Base-by-base conservation (phyloP, 2,329 filamentous ascomycete genomes). In the Calycina marina region DNA sequence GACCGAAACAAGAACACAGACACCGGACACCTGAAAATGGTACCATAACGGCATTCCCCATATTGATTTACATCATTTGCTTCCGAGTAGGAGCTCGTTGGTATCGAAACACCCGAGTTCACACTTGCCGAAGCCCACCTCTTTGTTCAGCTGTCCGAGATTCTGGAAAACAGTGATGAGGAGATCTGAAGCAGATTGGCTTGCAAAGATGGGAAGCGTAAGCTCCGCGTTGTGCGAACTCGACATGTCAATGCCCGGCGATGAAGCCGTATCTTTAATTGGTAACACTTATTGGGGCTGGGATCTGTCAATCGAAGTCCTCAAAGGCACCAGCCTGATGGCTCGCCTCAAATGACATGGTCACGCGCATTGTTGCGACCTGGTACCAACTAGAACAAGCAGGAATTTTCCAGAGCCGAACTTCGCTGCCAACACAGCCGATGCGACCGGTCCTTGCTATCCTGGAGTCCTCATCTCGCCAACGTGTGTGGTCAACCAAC, bases 211-310 rank as follows among this genome's bases (percentile, higher is more conserved):
- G 34, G 63, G 64, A 0, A 70, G 70, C 1, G 63, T 77, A 0
- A 62, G 60, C 1, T 72, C 69, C 16, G 69, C 72, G 0, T 54
- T 77, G 26, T 63, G 67, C 13, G 76, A 76, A 0, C 56, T 80
- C 2, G 76, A 81, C 40, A 77, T 81, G 73, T 62, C 65, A 4
- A 80, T 80, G 76, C 75, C 76, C 0, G 73, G 73, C 4, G 71
- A 75, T 39, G 65, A 45, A 9, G 33, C 50, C 14, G 53, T 72
- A 25, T 67, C 68, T 1, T 53, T 72, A 5, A 43, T 65, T 6
- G 70, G 69, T 4, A 50, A 53, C 17, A 62, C 62, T 28, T 65
- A 67, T 44, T 72, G 67, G 67, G 64, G 59, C 33, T 63, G 60
- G 32, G 65, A 72, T 36, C 55, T 74, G 25, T 68, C 66, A 3